Conservation (phyloP, 83 land plant genomes). For the Diphasiastrum complanatum region DNA sequence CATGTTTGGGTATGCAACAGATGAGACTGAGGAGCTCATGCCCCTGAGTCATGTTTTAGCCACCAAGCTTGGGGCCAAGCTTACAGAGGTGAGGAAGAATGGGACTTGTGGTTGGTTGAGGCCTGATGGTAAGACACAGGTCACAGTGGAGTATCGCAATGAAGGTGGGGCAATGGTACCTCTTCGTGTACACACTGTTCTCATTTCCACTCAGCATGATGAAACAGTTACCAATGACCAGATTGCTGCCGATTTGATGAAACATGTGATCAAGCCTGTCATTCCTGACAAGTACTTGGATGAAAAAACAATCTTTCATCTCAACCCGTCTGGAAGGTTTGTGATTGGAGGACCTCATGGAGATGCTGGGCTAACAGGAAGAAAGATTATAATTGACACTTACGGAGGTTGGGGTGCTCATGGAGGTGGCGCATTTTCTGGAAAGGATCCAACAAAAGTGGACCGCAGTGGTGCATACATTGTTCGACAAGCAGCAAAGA, state of each 20-base stretch:
- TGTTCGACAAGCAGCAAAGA: too few relatives aligned
- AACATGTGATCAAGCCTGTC: not conserved
- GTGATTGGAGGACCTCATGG: slow-evolving; percentile 2
- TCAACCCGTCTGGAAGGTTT: not conserved
- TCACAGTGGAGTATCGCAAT: slow-evolving; percentile 1
- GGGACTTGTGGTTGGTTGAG: not conserved
- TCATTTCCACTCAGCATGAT: slow-evolving; percentile 11
- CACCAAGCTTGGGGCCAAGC: not conserved
- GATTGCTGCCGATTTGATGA: not conserved
- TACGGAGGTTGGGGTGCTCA: too few relatives aligned
- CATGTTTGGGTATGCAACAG: too few relatives aligned
- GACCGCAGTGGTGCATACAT: too few relatives aligned
- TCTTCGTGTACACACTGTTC: slow-evolving; percentile 3
- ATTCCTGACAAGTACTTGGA: slow-evolving; percentile 9
- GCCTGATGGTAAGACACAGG: slow-evolving; percentile 9
- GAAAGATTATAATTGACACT: slow-evolving; percentile 5
- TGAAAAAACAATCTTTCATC: slow-evolving; percentile 2
- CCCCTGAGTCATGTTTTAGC: slow-evolving; percentile 5
- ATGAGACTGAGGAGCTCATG: slow-evolving; percentile 11
- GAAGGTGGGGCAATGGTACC: slow-evolving; percentile 3
- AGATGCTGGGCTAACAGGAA: slow-evolving; percentile 9
- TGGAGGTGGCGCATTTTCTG: too few relatives aligned
- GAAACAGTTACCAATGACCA: slow-evolving; percentile 1
- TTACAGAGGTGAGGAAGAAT: too few relatives aligned
- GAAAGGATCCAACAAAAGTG: too few relatives aligned